A percentile compares a stretch with the other conserved stretches of the same genome.
phyloP scores from a whole-genome alignment of 257 asterid genomes.

The Echites panduratus region DNA sequence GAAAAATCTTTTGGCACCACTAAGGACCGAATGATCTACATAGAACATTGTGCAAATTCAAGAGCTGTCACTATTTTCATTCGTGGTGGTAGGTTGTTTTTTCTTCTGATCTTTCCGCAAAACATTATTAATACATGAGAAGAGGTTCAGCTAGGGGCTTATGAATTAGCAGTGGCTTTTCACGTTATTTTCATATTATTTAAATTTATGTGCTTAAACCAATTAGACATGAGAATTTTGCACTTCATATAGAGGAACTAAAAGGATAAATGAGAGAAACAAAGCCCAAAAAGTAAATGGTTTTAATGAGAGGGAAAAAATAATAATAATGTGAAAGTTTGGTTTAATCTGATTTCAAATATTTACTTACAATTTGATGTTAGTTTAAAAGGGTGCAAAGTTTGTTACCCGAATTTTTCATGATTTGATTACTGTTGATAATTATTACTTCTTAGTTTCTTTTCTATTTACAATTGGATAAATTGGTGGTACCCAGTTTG shows the following conservation, averaged over 20 bases:
- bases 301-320: not conserved
- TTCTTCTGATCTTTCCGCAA: not conserved
- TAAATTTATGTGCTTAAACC: not conserved
- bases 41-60: slow-evolving; percentile 98
- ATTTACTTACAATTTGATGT: not conserved
- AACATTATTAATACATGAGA: not conserved
- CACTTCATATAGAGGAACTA: not conserved
- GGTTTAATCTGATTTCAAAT: not conserved
- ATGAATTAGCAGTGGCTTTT: not conserved
- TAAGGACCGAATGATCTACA: slow-evolving; percentile 91
- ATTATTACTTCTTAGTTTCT: not conserved
- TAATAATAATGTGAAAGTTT: not conserved
- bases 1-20: slow-evolving; percentile 95
- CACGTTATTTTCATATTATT: not conserved
- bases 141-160: not conserved
- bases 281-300: not conserved
- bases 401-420: not conserved
- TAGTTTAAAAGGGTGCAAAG: not conserved
- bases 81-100: slow-evolving; percentile 77
- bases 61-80: slow-evolving; percentile 94
- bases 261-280: not conserved
- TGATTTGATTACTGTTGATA: not conserved
- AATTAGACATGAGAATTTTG: not conserved
- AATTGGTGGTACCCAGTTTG: not conserved
- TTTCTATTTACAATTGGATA: not conserved